Evolutionary conservation across 164 flowering plant genomes (phyloP).

Genomic region (Stephania yunnanensis): DNA sequence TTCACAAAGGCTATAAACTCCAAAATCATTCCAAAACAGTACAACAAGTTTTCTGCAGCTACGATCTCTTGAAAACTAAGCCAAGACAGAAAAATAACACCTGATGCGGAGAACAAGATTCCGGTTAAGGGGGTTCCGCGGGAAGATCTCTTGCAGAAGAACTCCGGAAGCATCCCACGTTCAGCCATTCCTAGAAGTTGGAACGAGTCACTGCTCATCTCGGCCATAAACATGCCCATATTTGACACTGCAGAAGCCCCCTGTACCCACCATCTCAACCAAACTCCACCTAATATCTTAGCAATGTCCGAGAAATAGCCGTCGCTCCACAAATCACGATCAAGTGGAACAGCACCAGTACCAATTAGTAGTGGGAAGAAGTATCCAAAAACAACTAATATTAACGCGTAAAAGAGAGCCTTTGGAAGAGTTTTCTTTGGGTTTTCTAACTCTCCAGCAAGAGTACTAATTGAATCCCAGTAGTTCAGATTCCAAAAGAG

Average conservation of each 20-base stretch:
- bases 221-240: slow-evolving; percentile 18
- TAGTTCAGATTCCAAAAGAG: slow-evolving; percentile 19
- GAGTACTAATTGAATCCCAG: slow-evolving; percentile 17
- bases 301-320: slow-evolving; percentile 17
- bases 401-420: slow-evolving; percentile 7
- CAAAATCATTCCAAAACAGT: slow-evolving; percentile 14
- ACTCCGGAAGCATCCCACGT: slow-evolving; percentile 13
- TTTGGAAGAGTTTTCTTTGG: slow-evolving; percentile 12
- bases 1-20: slow-evolving; percentile 10
- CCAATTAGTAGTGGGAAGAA: slow-evolving; percentile 5
- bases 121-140: slow-evolving; percentile 13
- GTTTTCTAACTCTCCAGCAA: slow-evolving; percentile 18
- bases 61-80: slow-evolving; percentile 12
- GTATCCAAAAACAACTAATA: slow-evolving; percentile 4
- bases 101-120: slow-evolving; percentile 15
- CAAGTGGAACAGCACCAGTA: slow-evolving; percentile 11
- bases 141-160: slow-evolving; percentile 10
- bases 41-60: slow-evolving; percentile 9
- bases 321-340: slow-evolving; percentile 11
- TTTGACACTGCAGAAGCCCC: slow-evolving; percentile 11
- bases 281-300: slow-evolving; percentile 10
- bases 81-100: slow-evolving; percentile 15
- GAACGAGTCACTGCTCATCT: slow-evolving; percentile 18
- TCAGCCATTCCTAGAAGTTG: slow-evolving; percentile 20
- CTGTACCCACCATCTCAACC: slow-evolving; percentile 15